These are phyloP conservation scores for Adansonia digitata DNA, from an alignment of 345 rosid genomes.

Conservation along the genomic window DNA sequence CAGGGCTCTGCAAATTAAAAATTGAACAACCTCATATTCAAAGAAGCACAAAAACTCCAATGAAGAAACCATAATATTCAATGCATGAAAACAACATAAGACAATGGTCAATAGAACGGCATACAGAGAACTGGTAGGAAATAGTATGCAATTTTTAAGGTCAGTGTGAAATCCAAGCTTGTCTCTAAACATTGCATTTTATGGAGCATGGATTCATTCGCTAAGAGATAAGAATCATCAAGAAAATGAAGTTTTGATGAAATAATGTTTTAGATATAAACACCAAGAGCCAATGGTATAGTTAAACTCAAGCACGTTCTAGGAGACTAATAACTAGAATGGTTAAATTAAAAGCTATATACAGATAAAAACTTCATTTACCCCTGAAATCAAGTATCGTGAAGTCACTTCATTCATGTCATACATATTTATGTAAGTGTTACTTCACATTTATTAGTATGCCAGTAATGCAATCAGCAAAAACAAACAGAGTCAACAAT, in stretches of 20 bases:
- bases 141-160: background rate
- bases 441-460: background rate
- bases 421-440: background rate
- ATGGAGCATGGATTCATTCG: background rate
- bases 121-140: background rate
- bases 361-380: background rate
- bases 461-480: background rate
- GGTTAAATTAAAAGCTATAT: background rate
- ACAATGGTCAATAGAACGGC: background rate
- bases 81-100: background rate
- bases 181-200: background rate
- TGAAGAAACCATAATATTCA: background rate
- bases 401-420: background rate
- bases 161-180: constrained; percentile 7
- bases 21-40: constrained; percentile 3
- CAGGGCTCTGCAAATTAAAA: constrained; percentile 55
- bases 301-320: constrained; percentile 2
- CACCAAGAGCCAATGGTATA: background rate
- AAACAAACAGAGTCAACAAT: background rate
- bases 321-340: background rate
- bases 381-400: background rate
- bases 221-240: background rate
- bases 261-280: background rate
- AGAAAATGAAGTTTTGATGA: background rate
- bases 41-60: background rate